Evolutionary conservation across 1,284 basidiomycete species (phyloP), one percentile per base, ranked within the genome.

Genomic region (Ganoderma lucidum): DNA sequence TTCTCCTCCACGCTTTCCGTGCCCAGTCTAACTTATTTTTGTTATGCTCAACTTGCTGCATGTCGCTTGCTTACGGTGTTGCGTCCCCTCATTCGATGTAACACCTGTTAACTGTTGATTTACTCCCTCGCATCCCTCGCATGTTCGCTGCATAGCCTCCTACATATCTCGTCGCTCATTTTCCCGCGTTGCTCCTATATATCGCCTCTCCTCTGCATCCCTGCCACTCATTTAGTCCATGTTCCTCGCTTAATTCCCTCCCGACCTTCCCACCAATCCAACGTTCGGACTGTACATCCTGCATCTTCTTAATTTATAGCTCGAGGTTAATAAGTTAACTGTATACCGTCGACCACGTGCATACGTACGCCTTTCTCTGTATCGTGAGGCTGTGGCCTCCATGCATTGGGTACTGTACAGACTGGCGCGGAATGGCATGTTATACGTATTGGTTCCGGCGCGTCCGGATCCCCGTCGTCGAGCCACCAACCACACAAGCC

Each of bases 21-120:
- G 23, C n/a, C 28, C 39, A 41, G 39, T 9, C 37, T 61, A 28
- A 30, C n/a, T 61, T 61, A 41, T 42, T 23, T 23, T 61, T 32
- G 59, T 39, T 42, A 41, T 61, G 59, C 59, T 42, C 28, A 42
- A 28, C 39, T 28, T 59, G 37, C 56, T 59, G 35, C 56, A 37
- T 59, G 19, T 59, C 32, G 56, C 56, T 59, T 59, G 37, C 56
- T 59, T 59, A 59, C 37, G 32, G 41, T 28, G 28, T 61, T 61
- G 37, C 39, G 23, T 61, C 35, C 28, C 41, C 39, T 41, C 41
- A 61, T 44, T 61, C 23, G 39, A n/a, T 61, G 39, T 28, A 39
- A 17, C 42, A 42, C 39, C 23, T 42, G n/a, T 30, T 44, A 28
- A 23, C 37, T n/a, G 10, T 39, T 41, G 19, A 10, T 17, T 59